Percentiles rank a stretch among this genome's conserved stretches.
Conservation (phyloP, 306 rosid species). For the Prunus mume region DNA sequence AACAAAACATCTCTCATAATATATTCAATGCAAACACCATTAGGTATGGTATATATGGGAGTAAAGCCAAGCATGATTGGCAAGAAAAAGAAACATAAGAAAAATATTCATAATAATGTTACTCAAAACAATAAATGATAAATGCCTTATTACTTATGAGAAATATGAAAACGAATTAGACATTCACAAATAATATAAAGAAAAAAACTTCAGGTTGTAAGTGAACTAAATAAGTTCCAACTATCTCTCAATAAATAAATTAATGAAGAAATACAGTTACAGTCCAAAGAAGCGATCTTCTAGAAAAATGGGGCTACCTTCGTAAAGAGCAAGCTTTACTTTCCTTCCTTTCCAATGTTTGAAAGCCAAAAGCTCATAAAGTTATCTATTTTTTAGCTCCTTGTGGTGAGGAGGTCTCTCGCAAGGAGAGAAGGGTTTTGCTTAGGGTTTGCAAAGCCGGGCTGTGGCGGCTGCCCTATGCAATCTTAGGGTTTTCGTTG, state of each 20-base stretch:
- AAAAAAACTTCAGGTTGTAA: neutral
- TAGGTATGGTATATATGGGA: neutral
- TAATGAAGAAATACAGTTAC: neutral
- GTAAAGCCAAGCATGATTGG: neutral
- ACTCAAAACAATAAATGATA: neutral
- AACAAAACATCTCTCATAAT: neutral
- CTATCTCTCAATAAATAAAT: neutral
- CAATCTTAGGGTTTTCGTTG: too few species aligned
- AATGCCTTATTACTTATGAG: neutral
- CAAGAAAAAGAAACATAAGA: neutral
- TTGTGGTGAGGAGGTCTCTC: too few species aligned
- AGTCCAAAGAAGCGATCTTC: neutral
- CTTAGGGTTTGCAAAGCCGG: too few species aligned
- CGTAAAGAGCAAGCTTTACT: constrained; percentile 89
- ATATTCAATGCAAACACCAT: neutral
- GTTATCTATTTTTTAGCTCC: too few species aligned
- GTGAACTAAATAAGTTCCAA: neutral
- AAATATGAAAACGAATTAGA: neutral
- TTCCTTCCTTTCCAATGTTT: constrained; percentile 96
- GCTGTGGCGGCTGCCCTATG: too few species aligned
- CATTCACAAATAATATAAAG: neutral
- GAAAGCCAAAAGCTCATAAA: constrained; percentile 90
- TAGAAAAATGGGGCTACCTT: constrained; percentile 48
- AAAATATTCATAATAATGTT: neutral
- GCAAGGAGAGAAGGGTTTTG: too few species aligned